Evolutionary conservation across 345 rosid genomes (phyloP).

Genomic region (Cardiospermum halicacabum): DNA sequence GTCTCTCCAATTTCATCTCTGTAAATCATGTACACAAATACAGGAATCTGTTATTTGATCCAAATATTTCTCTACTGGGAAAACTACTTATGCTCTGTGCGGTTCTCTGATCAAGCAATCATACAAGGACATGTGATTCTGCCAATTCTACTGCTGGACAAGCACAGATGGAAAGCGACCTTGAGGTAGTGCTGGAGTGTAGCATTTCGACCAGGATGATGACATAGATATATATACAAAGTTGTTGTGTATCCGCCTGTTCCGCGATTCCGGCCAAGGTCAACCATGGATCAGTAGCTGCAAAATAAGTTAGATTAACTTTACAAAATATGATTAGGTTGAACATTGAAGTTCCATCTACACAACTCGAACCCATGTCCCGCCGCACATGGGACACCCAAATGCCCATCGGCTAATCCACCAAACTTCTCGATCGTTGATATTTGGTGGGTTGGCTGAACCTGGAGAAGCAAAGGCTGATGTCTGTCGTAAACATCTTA

Average conservation of each 20-base stretch:
- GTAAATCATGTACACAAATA: too few species aligned
- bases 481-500: conserved; percentile 95
- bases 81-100: background rate
- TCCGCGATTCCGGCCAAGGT: background rate
- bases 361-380: conserved; percentile 95
- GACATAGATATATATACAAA: background rate
- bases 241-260: background rate
- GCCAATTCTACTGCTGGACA: background rate
- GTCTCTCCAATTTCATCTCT: too few species aligned
- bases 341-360: conserved; percentile 20
- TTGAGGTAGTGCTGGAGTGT: background rate
- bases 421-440: conserved; percentile 70
- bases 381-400: conserved; percentile 98
- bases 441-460: conserved; percentile 42
- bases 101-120: background rate
- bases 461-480: conserved; percentile 77
- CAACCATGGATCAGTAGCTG: background rate
- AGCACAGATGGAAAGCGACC: background rate
- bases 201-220: background rate
- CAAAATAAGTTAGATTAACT: background rate
- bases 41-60: too few species aligned
- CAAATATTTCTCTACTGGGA: background rate
- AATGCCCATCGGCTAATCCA: conserved; percentile 98
- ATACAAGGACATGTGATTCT: background rate
- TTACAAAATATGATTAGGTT: background rate